Evolutionary conservation across 2,329 filamentous ascomycete species (phyloP).

Genomic region (Fusarium papillatum): DNA sequence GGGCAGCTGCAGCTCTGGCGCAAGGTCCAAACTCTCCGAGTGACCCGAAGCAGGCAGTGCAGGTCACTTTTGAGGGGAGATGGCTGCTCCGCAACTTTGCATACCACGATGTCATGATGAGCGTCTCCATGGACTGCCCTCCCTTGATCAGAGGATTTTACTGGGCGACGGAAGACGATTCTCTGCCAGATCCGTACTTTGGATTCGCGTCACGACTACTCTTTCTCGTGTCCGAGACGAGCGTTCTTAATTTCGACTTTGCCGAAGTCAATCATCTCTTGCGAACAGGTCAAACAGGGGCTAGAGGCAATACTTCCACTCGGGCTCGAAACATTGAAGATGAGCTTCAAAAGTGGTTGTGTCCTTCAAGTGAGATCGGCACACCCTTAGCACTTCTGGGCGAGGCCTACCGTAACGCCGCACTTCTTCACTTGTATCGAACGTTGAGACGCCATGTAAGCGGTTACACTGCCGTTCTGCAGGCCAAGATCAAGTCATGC

Average conservation of each 20-base stretch:
- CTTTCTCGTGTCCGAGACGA: neutral
- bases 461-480: neutral
- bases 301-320: neutral
- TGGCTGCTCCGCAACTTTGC: conserved; percentile 38
- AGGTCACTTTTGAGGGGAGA: conserved; percentile 27
- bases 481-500: neutral
- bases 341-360: neutral
- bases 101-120: conserved; percentile 30
- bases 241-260: neutral
- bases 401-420: neutral
- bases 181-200: neutral
- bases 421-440: neutral
- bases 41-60: conserved; percentile 1
- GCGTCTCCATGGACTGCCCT: conserved; percentile 16
- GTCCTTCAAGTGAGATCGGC: neutral
- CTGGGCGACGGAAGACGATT: neutral
- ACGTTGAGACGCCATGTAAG: neutral
- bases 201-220: neutral
- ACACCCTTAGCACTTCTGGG: neutral
- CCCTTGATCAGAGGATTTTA: neutral
- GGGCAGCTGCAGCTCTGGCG: conserved; percentile 18
- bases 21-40: neutral
- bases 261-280: neutral
- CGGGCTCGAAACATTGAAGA: neutral
- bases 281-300: neutral